phyloP scores from a whole-genome alignment of 495 filamentous ascomycete species.

The Staphylotrichum tortipilum region DNA sequence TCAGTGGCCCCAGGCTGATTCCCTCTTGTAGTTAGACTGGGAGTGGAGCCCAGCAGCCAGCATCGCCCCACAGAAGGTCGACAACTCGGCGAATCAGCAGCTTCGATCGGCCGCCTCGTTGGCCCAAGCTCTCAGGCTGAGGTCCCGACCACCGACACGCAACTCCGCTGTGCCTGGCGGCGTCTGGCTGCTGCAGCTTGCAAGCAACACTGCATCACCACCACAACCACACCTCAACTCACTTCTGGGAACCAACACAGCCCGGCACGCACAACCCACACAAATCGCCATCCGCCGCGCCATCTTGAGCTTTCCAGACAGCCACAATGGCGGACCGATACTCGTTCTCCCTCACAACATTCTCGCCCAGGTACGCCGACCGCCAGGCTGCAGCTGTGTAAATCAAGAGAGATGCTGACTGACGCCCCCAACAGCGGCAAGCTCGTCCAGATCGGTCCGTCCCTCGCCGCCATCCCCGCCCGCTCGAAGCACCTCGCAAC shows the following conservation, averaged over 20 bases:
- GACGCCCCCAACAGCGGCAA: conserved; percentile 62
- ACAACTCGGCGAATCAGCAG: conserved; percentile 8
- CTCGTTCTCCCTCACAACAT: conserved; percentile 98
- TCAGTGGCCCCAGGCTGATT: conserved; percentile 3
- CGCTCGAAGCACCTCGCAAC: neutral
- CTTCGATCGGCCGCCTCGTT: conserved; percentile 3
- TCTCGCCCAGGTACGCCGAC: conserved; percentile 86
- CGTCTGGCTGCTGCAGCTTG: conserved; percentile 8
- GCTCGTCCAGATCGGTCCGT: conserved; percentile 74
- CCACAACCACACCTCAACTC: conserved; percentile 1
- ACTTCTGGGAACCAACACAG: neutral
- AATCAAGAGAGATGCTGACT: conserved; percentile 5
- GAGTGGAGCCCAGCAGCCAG: neutral
- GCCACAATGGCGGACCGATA: conserved; percentile 90
- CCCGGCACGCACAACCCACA: conserved; percentile 5
- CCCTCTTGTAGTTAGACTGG: neutral
- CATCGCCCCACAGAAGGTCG: neutral
- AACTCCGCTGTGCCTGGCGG: conserved; percentile 27
- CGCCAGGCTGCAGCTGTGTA: conserved; percentile 3
- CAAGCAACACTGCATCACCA: conserved; percentile 15
- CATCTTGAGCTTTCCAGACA: neutral
- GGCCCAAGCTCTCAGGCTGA: conserved; percentile 25
- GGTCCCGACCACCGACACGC: conserved; percentile 23
- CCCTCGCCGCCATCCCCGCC: neutral
- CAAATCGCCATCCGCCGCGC: neutral